A percentile compares a stretch with the other conserved stretches of the same genome.
These are phyloP conservation scores for Nymphaea colorata DNA, from an alignment of 164 flowering plant genomes.

Conservation along the genomic window DNA sequence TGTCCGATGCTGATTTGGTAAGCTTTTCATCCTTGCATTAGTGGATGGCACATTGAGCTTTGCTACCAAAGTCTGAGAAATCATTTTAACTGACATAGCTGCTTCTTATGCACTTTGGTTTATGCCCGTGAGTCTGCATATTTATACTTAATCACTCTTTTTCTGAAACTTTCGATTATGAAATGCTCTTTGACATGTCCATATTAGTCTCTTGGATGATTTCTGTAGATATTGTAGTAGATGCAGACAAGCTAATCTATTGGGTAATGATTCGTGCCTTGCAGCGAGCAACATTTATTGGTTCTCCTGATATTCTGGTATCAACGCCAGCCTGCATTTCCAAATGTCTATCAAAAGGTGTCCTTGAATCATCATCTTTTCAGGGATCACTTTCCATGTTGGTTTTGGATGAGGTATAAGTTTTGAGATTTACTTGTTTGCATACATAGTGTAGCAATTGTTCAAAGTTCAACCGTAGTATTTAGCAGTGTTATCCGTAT, in stretches of 20 bases:
- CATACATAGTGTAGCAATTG: too few species aligned
- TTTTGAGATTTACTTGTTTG: neutral
- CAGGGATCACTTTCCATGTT: slow-evolving; percentile 61
- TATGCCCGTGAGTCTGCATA: too few species aligned
- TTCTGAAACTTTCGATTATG: neutral
- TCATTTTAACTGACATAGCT: too few species aligned
- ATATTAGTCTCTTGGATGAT: neutral
- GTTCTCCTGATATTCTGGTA: slow-evolving; percentile 74
- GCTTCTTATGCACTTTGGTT: too few species aligned
- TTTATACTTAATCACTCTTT: too few species aligned
- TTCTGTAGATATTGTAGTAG: neutral
- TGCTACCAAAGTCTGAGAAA: too few species aligned
- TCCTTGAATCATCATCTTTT: slow-evolving; percentile 39
- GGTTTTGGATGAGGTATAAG: slow-evolving; percentile 82
- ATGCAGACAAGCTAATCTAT: neutral
- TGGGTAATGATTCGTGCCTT: neutral
- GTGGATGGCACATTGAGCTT: too few species aligned
- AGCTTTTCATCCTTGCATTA: slow-evolving; percentile 11
- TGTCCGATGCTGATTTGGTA: slow-evolving; percentile 62
- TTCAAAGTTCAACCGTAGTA: too few species aligned
- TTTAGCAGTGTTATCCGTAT: too few species aligned
- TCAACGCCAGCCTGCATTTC: slow-evolving; percentile 81
- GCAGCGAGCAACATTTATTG: slow-evolving; percentile 62
- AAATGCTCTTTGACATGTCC: neutral
- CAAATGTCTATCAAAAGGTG: slow-evolving; percentile 52